Percentiles rank a stretch among this genome's conserved stretches.
Evolutionary conservation across 2,329 filamentous ascomycete genomes (phyloP).

Genomic region (Dactylellina leptospora): DNA sequence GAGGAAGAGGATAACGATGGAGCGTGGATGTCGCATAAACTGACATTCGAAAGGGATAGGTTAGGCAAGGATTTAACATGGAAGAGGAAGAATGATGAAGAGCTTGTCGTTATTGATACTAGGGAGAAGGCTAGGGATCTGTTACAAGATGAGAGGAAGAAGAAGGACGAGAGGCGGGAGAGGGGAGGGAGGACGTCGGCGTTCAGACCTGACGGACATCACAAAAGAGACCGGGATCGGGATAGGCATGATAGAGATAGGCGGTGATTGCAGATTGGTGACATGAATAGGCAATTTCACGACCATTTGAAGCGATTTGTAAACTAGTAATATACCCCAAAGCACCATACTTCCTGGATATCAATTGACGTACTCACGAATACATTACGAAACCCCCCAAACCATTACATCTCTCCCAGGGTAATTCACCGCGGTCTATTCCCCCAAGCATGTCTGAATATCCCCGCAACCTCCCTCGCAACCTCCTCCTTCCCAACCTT

Average conservation of each 20-base stretch:
- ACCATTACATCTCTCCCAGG: not conserved
- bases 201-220: constrained; percentile 53
- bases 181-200: constrained; percentile 58
- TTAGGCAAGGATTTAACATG: constrained; percentile 90
- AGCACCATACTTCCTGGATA: no score
- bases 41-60: constrained; percentile 88
- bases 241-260: constrained; percentile 17
- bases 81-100: constrained; percentile 88
- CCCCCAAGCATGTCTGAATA: constrained; percentile 79
- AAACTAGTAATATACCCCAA: constrained; percentile 1
- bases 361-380: not conserved
- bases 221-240: constrained; percentile 24
- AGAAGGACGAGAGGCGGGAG: constrained; percentile 64
- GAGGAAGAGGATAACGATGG: constrained; percentile 64
- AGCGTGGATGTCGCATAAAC: constrained; percentile 72
- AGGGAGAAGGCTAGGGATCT: constrained; percentile 80
- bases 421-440: constrained; percentile 59
- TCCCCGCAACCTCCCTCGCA: constrained; percentile 68
- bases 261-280: constrained; percentile 7
- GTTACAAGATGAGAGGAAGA: constrained; percentile 70
- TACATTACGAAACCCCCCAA: not conserved
- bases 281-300: constrained; percentile 4
- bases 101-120: constrained; percentile 91
- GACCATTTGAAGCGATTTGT: not conserved
- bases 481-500: constrained; percentile 75